Conservation (phyloP, 2,329 filamentous ascomycete species). For the Colletotrichum sp. region DNA sequence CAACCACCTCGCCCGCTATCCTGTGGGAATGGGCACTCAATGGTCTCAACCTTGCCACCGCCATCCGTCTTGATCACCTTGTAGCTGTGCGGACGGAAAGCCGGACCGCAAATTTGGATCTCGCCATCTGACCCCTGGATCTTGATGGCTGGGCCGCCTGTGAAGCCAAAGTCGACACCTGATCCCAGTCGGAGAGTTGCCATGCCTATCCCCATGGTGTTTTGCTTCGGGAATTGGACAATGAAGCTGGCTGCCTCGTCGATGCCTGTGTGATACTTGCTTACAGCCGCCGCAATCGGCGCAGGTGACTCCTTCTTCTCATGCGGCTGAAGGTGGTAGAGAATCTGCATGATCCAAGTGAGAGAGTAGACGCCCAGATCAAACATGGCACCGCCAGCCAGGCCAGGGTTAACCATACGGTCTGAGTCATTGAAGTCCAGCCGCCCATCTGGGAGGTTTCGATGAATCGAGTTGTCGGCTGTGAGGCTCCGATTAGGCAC, state of each 20-base stretch:
- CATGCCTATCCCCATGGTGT: slow-evolving; percentile 74
- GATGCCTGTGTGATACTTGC: slow-evolving; percentile 71
- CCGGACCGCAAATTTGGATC: slow-evolving; percentile 68
- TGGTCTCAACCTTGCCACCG: slow-evolving; percentile 46
- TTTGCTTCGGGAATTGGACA: slow-evolving; percentile 72
- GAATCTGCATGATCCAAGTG: slow-evolving; percentile 88
- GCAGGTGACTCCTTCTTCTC: slow-evolving; percentile 71
- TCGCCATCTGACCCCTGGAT: slow-evolving; percentile 84
- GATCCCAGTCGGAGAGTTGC: slow-evolving; percentile 67
- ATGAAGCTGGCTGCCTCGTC: slow-evolving; percentile 81
- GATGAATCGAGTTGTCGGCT: neutral
- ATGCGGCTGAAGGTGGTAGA: slow-evolving; percentile 80
- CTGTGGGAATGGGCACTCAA: slow-evolving; percentile 58
- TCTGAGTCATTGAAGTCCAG: slow-evolving; percentile 58
- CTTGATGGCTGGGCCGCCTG: slow-evolving; percentile 71
- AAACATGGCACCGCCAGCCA: slow-evolving; percentile 82
- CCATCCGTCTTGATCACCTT: slow-evolving; percentile 62
- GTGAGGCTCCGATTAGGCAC: neutral
- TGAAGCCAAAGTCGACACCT: slow-evolving; percentile 63
- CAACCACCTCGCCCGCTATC: slow-evolving; percentile 50
- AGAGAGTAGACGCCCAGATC: slow-evolving; percentile 88
- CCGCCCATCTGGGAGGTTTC: slow-evolving; percentile 43
- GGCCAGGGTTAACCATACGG: slow-evolving; percentile 81
- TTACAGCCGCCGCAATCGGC: slow-evolving; percentile 54
- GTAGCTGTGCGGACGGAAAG: slow-evolving; percentile 72